Conservation (phyloP, 306 rosid species). For the Glycyrrhiza uralensis region DNA sequence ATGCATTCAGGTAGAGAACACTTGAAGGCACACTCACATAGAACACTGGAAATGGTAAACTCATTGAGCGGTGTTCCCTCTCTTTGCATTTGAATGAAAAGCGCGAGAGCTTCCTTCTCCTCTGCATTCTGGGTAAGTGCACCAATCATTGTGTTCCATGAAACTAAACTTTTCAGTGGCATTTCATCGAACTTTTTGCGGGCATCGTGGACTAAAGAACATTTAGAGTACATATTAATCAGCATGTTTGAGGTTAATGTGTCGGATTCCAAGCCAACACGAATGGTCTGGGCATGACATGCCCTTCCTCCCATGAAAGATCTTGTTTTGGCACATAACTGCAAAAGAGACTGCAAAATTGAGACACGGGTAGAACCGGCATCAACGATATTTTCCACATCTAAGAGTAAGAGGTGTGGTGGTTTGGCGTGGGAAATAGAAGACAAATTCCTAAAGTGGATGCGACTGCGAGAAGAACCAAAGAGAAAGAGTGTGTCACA, state of each 20-base stretch:
- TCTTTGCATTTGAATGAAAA: constrained; percentile 66
- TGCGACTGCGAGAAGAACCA: constrained; percentile 3
- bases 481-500: too few relatives aligned
- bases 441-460: constrained; percentile 33
- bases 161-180: constrained; percentile 68
- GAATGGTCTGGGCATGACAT: constrained; percentile 63
- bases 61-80: constrained; percentile 59
- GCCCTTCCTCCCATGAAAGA: constrained; percentile 50
- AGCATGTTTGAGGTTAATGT: constrained; percentile 66
- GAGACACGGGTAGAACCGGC: constrained; percentile 26
- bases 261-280: constrained; percentile 49
- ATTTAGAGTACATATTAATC: constrained; percentile 73
- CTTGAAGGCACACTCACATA: constrained; percentile 67
- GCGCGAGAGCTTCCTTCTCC: constrained; percentile 56
- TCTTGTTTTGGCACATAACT: constrained; percentile 51
- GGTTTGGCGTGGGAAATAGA: constrained; percentile 28
- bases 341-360: constrained; percentile 51
- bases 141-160: constrained; percentile 85
- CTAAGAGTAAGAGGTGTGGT: not conserved
- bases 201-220: constrained; percentile 49
- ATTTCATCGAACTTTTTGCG: constrained; percentile 57
- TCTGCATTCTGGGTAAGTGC: constrained; percentile 55
- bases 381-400: constrained; percentile 26
- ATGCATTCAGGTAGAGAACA: constrained; percentile 56
- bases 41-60: constrained; percentile 81